Evolutionary conservation across 345 rosid species (phyloP), one percentile per base, ranked within the genome.

Genomic region (Chamaenerion angustifolium): DNA sequence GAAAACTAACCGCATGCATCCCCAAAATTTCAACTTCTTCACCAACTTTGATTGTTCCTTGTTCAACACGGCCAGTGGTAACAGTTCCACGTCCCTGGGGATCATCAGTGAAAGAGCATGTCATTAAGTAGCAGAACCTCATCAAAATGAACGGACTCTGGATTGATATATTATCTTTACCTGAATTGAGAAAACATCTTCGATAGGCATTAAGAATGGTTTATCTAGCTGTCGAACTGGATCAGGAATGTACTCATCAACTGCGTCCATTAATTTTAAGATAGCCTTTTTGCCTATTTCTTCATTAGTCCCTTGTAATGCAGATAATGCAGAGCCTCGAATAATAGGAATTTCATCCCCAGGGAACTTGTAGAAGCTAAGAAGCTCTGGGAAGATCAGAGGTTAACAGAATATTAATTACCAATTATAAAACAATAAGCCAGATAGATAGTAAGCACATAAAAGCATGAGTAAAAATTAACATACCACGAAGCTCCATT

Each of bases 1-100:
- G 17, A 40, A 43, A 12, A 31, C 37, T 64, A 59, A 90, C 98
- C 76, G 71, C 69, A 23, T 42, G 70, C 64, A 92, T 70, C 27
- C 98, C 98, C 83, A 87, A 78, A 55, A 92, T 55, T 63, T 92
- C 98, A 72, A 92, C 96, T 80, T 92, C 98, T 58, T 92, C 98
- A 19, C 98, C 98, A 61, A 92, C 98, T 78, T 92, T 92, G 37
- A 92, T 76, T 54, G 62, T 68, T 35, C 98, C 98, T 64, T 87
- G 96, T 63, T 92, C 96, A 43, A 92, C 75, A 64, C 95, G 98
- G 25, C 98, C 98, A 10, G 96, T 92, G 25, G 98, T 85, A 78
- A 92, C 98, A 54, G 98, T 92, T 69, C 96, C 98, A 68, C 98
- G 96, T 21, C 98, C 98, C 98, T 92, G 57, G 48, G 42, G 27